Percentiles rank a stretch among this genome's conserved stretches.
These are phyloP conservation scores for Monosporozyma solicola DNA, from an alignment of 805 yeast species.

Conservation along the genomic window DNA sequence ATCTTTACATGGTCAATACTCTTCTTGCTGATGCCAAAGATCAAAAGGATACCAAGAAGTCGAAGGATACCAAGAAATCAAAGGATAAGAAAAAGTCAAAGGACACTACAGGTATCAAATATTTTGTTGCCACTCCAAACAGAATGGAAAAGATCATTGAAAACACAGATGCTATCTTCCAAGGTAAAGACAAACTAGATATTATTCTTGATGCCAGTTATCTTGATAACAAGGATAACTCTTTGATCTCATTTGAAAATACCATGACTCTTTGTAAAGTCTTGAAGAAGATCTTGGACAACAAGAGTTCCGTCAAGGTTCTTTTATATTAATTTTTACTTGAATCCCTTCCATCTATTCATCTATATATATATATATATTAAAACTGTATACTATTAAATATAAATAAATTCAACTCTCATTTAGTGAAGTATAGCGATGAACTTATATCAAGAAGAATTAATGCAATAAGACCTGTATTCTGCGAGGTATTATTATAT, in stretches of 20 bases:
- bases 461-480: too few species aligned
- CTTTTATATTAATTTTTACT: constrained; percentile 17
- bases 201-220: constrained; percentile 29
- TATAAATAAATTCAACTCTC: neutral
- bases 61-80: constrained; percentile 1
- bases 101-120: constrained; percentile 11
- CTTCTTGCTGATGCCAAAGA: constrained; percentile 9
- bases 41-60: constrained; percentile 2
- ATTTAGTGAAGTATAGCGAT: too few species aligned
- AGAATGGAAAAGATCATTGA: constrained; percentile 25
- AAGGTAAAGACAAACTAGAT: constrained; percentile 31
- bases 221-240: constrained; percentile 25
- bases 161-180: constrained; percentile 18
- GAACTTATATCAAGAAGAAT: too few species aligned
- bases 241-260: constrained; percentile 23
- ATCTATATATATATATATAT: neutral
- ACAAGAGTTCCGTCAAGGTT: constrained; percentile 29
- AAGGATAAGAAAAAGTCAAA: neutral
- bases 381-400: neutral
- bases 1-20: constrained; percentile 29
- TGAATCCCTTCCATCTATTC: neutral
- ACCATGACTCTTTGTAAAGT: constrained; percentile 18
- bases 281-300: constrained; percentile 20
- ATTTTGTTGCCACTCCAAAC: constrained; percentile 26
- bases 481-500: too few species aligned